These are phyloP conservation scores for Lasiodiplodia hormozganensis DNA, from an alignment of 2,329 filamentous ascomycete species.

Conservation along the genomic window DNA sequence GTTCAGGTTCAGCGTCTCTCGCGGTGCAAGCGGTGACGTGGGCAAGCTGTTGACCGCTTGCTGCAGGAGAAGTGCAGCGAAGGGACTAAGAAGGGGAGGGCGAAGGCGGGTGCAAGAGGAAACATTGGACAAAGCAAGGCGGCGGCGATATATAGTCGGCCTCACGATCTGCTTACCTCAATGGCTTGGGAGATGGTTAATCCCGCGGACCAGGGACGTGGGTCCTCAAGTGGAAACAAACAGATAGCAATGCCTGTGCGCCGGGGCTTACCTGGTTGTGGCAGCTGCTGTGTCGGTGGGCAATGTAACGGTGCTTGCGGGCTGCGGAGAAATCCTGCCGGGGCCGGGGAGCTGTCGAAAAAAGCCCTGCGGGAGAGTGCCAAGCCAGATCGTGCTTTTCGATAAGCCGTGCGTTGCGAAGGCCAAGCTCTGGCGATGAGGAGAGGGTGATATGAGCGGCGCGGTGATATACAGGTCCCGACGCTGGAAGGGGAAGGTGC, in stretches of 20 bases:
- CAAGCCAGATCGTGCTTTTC: neutral
- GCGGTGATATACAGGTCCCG: conserved; percentile 22
- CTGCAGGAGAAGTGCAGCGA: conserved; percentile 3
- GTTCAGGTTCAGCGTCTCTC: conserved; percentile 5
- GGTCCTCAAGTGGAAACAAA: conserved; percentile 2
- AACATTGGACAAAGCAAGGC: neutral
- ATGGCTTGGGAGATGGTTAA: neutral
- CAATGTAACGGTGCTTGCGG: conserved; percentile 17
- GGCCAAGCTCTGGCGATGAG: conserved; percentile 16
- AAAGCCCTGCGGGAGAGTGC: neutral
- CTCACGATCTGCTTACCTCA: conserved; percentile 23
- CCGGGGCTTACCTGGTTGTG: conserved; percentile 17
- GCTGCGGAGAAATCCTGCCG: conserved; percentile 17
- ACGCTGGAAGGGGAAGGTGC: conserved; percentile 18
- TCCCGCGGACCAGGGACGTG: conserved; percentile 21
- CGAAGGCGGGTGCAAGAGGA: neutral
- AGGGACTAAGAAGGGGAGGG: neutral
- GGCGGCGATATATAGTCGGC: conserved; percentile 16
- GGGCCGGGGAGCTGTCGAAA: neutral
- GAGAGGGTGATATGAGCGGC: conserved; percentile 21
- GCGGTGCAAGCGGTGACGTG: neutral
- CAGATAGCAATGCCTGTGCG: neutral
- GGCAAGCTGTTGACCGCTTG: conserved; percentile 1
- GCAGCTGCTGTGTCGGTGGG: conserved; percentile 19
- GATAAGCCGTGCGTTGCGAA: conserved; percentile 22